These are phyloP conservation scores for Nicotiana attenuata DNA, from an alignment of 257 asterid species.

Conservation along the genomic window DNA sequence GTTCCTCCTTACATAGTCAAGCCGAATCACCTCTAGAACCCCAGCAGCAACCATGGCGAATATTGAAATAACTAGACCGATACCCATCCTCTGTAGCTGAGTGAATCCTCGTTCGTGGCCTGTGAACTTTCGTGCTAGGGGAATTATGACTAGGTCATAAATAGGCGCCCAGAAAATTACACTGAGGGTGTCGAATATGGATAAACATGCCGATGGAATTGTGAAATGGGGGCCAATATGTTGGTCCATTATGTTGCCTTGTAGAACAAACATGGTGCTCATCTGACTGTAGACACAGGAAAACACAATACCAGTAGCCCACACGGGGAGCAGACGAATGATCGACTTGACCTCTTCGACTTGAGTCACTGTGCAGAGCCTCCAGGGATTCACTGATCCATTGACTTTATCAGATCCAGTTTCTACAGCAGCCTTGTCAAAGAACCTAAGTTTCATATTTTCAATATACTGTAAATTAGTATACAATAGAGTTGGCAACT, in stretches of 20 bases:
- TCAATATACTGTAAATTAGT: neutral
- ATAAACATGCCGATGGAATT: constrained; percentile 79
- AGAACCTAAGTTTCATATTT: constrained; percentile 36
- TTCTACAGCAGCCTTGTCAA: constrained; percentile 83
- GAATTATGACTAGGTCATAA: constrained; percentile 50
- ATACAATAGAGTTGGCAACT: neutral
- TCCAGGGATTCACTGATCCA: constrained; percentile 44
- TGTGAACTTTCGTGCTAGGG: constrained; percentile 42
- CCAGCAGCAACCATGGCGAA: constrained; percentile 65
- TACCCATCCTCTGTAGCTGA: constrained; percentile 81
- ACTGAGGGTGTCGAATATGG: constrained; percentile 69
- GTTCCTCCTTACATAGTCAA: constrained; percentile 39
- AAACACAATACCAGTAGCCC: constrained; percentile 80
- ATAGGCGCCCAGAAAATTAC: constrained; percentile 72
- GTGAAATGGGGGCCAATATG: constrained; percentile 58
- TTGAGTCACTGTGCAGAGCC: constrained; percentile 75
- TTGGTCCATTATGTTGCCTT: constrained; percentile 76
- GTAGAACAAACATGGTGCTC: constrained; percentile 87
- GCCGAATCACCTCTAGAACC: constrained; percentile 51
- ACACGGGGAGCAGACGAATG: constrained; percentile 58
- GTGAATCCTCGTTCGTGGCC: constrained; percentile 72
- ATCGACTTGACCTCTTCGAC: constrained; percentile 80
- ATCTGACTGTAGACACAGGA: constrained; percentile 73
- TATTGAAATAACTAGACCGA: constrained; percentile 42
- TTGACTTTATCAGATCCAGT: constrained; percentile 31